Conservation (phyloP, 2,329 filamentous ascomycete species). For the Trichoderma atrobrunneum region DNA sequence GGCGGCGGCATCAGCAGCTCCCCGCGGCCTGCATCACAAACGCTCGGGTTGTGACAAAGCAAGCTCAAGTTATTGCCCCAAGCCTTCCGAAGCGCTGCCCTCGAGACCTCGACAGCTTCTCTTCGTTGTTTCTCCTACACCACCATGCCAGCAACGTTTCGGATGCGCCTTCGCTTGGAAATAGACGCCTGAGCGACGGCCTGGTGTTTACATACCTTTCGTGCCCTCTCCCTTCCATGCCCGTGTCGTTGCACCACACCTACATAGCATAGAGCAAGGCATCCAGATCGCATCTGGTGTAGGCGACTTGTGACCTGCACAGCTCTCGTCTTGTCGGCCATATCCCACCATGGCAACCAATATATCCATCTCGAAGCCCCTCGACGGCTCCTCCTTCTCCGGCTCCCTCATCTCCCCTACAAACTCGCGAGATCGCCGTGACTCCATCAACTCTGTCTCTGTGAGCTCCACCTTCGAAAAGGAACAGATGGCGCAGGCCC, state of each 20-base stretch:
- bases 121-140: background rate
- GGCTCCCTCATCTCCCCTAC: slow-evolving; percentile 31
- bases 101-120: background rate
- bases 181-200: slow-evolving; percentile 11
- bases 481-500: slow-evolving; percentile 70
- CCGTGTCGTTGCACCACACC: background rate
- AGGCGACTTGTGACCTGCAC: background rate
- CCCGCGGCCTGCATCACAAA: slow-evolving; percentile 11
- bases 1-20: background rate
- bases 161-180: slow-evolving; percentile 13
- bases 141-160: slow-evolving; percentile 9
- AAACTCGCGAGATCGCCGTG: slow-evolving; percentile 36
- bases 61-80: background rate
- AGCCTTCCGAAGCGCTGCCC: background rate
- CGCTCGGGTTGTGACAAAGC: background rate
- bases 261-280: background rate
- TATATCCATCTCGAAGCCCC: slow-evolving; percentile 30
- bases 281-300: background rate
- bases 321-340: background rate
- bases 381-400: slow-evolving; percentile 30
- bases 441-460: slow-evolving; percentile 43
- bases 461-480: slow-evolving; percentile 52
- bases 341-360: slow-evolving; percentile 30
- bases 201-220: background rate
- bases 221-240: background rate